A percentile compares a stretch with the other conserved stretches of the same genome.
Conservation (phyloP, 2,329 filamentous ascomycete species). For the Fusarium virguliforme region DNA sequence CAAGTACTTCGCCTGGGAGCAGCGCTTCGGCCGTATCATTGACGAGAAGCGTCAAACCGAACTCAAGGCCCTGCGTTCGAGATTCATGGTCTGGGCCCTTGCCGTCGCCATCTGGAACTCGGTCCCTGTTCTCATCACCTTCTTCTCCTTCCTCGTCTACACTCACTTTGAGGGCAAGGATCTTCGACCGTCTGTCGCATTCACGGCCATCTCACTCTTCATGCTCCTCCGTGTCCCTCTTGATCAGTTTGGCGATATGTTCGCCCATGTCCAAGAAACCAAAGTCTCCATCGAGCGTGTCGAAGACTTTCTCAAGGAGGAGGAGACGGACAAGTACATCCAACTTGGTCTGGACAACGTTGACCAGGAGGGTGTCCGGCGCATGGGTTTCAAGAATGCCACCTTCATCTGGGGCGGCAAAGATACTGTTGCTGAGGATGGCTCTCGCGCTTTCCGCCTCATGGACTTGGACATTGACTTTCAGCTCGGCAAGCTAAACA, state of each 20-base stretch:
- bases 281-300: conserved; percentile 98
- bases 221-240: conserved; percentile 92
- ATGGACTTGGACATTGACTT: conserved; percentile 89
- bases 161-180: conserved; percentile 91
- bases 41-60: conserved; percentile 90
- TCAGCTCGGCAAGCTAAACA: conserved; percentile 87
- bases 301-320: conserved; percentile 92
- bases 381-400: conserved; percentile 88
- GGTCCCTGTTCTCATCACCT: conserved; percentile 94
- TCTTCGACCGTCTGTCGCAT: conserved; percentile 91
- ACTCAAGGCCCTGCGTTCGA: conserved; percentile 81
- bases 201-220: conserved; percentile 96
- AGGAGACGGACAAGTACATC: conserved; percentile 95
- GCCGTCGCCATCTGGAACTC: conserved; percentile 98
- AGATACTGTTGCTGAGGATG: conserved; percentile 72
- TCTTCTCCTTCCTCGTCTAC: conserved; percentile 95
- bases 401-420: conserved; percentile 91
- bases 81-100: conserved; percentile 92
- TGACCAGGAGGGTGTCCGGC: conserved; percentile 77
- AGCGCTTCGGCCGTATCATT: conserved; percentile 87
- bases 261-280: conserved; percentile 96
- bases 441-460: conserved; percentile 83
- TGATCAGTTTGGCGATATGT: conserved; percentile 98
- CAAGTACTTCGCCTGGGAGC: conserved; percentile 99
- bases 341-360: conserved; percentile 82